These are phyloP conservation scores for Geranium brycei DNA, from an alignment of 345 rosid species.

Conservation along the genomic window DNA sequence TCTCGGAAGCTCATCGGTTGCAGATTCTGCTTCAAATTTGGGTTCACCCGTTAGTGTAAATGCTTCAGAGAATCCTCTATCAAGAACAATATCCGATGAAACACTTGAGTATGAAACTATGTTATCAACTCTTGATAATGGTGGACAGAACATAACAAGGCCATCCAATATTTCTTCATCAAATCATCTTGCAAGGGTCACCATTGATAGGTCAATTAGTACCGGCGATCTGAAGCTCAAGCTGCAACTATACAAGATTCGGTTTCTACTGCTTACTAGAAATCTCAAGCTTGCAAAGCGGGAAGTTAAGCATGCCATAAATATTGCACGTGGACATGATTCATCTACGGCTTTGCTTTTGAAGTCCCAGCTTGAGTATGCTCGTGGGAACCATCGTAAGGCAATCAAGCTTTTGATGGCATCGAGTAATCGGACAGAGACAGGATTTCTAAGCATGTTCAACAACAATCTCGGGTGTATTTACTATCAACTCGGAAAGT, in stretches of 20 bases:
- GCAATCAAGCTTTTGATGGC: conserved; percentile 89
- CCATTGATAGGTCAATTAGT: conserved; percentile 42
- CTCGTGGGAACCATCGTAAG: conserved; percentile 86
- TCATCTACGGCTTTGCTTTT: conserved; percentile 77
- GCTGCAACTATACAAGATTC: conserved; percentile 91
- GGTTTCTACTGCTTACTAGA: conserved; percentile 70
- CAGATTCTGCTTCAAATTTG: conserved; percentile 46
- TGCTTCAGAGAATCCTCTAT: conserved; percentile 52
- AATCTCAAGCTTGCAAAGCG: conserved; percentile 92
- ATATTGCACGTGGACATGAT: conserved; percentile 76
- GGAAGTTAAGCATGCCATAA: conserved; percentile 91
- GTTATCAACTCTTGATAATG: conserved; percentile 41
- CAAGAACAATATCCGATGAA: conserved; percentile 71
- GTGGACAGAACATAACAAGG: conserved; percentile 50
- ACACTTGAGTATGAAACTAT: conserved; percentile 59
- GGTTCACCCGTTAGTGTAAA: conserved; percentile 40
- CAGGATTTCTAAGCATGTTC: conserved; percentile 61
- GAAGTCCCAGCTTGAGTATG: conserved; percentile 94
- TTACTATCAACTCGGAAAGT: conserved; percentile 62
- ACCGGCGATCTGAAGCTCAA: conserved; percentile 72
- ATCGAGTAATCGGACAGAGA: conserved; percentile 52
- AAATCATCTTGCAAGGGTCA: conserved; percentile 44
- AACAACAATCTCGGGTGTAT: conserved; percentile 93
- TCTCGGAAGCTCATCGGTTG: conserved; percentile 37
- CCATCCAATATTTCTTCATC: conserved; percentile 40